Conservation (phyloP, 805 yeast genomes). For the Brettanomyces nanus region DNA sequence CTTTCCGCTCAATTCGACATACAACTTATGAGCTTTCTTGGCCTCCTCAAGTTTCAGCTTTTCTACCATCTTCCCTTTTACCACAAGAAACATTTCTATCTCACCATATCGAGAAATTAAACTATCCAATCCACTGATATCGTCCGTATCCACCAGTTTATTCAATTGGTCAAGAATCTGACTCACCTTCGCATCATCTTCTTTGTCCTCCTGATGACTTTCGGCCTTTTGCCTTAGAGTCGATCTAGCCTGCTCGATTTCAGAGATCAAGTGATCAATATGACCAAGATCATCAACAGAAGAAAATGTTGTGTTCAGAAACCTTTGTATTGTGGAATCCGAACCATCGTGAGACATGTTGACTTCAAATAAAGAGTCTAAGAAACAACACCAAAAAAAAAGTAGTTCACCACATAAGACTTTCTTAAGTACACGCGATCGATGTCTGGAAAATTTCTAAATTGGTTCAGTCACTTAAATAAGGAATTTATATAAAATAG, state of each 20-base stretch:
- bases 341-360: too few relatives aligned
- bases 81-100: constrained; percentile 7
- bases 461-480: too few relatives aligned
- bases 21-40: not conserved
- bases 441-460: too few relatives aligned
- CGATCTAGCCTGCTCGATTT: not conserved
- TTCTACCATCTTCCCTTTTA: constrained; percentile 7
- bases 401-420: too few relatives aligned
- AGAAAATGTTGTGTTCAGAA: constrained; percentile 2
- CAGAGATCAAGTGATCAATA: not conserved
- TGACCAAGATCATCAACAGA: constrained; percentile 1
- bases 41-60: constrained; percentile 5
- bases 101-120: constrained; percentile 6
- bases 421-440: too few relatives aligned
- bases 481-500: too few relatives aligned
- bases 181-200: not conserved
- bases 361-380: too few relatives aligned
- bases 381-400: too few relatives aligned
- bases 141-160: not conserved
- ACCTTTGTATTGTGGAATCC: not conserved
- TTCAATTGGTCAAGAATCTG: not conserved
- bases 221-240: not conserved
- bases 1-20: not conserved
- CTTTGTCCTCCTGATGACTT: not conserved
- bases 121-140: constrained; percentile 4